A percentile compares a stretch with the other conserved stretches of the same genome.
Evolutionary conservation across 179 eudicot genomes (phyloP).

Genomic region (Beta macrorhiza): DNA sequence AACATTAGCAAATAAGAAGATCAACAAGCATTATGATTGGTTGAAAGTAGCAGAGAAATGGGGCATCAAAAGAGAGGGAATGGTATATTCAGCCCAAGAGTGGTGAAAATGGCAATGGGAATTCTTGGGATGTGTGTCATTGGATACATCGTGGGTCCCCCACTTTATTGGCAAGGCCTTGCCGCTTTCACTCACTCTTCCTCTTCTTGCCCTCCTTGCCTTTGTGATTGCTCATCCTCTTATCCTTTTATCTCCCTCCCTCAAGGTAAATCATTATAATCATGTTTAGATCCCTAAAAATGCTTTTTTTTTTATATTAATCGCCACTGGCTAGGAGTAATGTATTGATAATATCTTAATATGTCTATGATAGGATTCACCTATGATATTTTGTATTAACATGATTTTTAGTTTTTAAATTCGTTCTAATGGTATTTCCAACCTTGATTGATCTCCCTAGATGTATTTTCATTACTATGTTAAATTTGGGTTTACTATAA

Average conservation of each 20-base stretch:
- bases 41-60: slow-evolving; percentile 1
- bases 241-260: slow-evolving; percentile 47
- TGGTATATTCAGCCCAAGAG: slow-evolving; percentile 30
- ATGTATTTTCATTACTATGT: too few species aligned
- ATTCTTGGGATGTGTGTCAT: slow-evolving; percentile 44
- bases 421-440: too few species aligned
- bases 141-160: slow-evolving; percentile 52
- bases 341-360: background rate
- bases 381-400: too few species aligned
- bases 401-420: too few species aligned
- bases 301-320: background rate
- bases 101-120: slow-evolving; percentile 46
- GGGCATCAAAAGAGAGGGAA: slow-evolving; percentile 29
- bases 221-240: slow-evolving; percentile 48
- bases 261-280: slow-evolving; percentile 27
- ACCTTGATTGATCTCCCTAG: too few species aligned
- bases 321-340: background rate
- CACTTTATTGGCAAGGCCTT: slow-evolving; percentile 44
- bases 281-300: background rate
- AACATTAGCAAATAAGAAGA: background rate
- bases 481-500: too few species aligned
- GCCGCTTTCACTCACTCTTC: slow-evolving; percentile 26
- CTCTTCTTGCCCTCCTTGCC: slow-evolving; percentile 42
- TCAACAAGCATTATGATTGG: background rate
- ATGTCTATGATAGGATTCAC: background rate